Evolutionary conservation across 2,329 filamentous ascomycete genomes (phyloP), one percentile per base, ranked within the genome.

Genomic region (Paraphoma chrysanthemicola): DNA sequence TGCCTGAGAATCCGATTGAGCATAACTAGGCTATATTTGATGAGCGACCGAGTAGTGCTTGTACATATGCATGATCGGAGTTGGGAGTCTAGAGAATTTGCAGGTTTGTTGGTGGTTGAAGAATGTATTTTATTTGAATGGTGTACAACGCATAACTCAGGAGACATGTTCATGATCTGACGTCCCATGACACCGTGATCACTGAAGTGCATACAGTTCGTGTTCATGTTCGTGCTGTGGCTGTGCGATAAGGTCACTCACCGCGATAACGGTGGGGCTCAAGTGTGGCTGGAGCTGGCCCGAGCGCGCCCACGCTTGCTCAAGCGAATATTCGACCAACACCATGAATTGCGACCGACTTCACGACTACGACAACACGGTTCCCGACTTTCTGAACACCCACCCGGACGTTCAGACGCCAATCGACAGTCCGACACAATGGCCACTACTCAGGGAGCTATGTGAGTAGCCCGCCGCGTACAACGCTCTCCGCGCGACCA

Each of bases 1-100:
- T 96, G 7, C 90, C 90, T 0, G 92, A 96, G 75, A 91, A 93
- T 57, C 92, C 91, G 0, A 90, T 96, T 59, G 92, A 96, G 78
- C 91, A 95, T 73, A 58, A 67, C 36, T 72, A 67, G 57, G 50
- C 9, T n/a, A 23, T 29, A 8, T n/a, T n/a, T n/a, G 17, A 28
- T 39, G 30, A 28, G 36, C 38, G n/a, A 16, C 6, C 9, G 18
- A 11, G 42, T 7, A 36, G 41, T 44, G 30, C 8, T 12, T 44
- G 48, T 44, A 45, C 28, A 30, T 38, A 31, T 46, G 29, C 23
- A 50, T 43, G 42, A 36, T 17, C 10, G 39, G 11, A 16, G 11
- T 42, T 42, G 39, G 33, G 10, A 36, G 14, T 36, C 14, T 3
- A 10, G 9, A 36, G 33, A 10, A 6, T 10, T 36, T 14, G 33